Evolutionary conservation across 306 rosid genomes (phyloP).

Genomic region (Lathyrus oleraceus): DNA sequence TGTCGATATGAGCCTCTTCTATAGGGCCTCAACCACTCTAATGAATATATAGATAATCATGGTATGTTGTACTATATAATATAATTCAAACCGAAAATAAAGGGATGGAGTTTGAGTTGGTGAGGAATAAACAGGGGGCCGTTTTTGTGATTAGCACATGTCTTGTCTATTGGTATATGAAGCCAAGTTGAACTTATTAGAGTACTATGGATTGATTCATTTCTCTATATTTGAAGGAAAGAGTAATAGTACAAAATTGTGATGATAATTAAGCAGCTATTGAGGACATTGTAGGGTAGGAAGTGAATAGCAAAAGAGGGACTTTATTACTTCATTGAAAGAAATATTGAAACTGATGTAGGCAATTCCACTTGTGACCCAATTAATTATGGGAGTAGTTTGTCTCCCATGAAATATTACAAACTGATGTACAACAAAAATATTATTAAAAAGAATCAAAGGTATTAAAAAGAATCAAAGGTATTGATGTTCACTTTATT

Average conservation of each 20-base stretch:
- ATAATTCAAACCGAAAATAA: background rate
- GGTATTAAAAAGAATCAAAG: too few species aligned
- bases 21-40: conserved; percentile 17
- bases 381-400: too few species aligned
- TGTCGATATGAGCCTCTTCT: conserved; percentile 26
- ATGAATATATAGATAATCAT: background rate
- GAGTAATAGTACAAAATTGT: background rate
- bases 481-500: too few species aligned
- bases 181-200: conserved; percentile 18
- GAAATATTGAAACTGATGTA: background rate
- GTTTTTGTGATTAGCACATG: conserved; percentile 44
- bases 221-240: background rate
- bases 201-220: conserved; percentile 3
- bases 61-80: background rate
- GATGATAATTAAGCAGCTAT: background rate
- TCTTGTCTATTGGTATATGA: conserved; percentile 33
- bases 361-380: background rate
- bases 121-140: conserved; percentile 28
- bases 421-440: too few species aligned
- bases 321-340: background rate
- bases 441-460: too few species aligned
- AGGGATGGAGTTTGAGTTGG: conserved; percentile 13
- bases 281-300: conserved; percentile 35
- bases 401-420: too few species aligned
- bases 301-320: background rate